Conservation (phyloP, 768 basidiomycete genomes). For the Amanita jacksonii region DNA sequence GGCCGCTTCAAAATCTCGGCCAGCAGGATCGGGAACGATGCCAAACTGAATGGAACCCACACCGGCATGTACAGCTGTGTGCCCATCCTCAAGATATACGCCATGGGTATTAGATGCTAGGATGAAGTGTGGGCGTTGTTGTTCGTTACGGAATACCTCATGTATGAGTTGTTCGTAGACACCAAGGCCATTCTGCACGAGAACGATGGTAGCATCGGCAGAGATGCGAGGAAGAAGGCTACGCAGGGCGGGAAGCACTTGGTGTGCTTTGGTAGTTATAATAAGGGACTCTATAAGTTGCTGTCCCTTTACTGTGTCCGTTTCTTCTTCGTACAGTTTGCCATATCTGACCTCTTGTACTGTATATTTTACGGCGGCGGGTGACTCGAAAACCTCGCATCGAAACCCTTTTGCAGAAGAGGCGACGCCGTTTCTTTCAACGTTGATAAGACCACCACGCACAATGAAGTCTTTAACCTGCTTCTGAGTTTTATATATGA, state of each 20-base stretch:
- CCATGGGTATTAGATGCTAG: conserved; percentile 79
- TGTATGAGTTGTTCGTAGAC: conserved; percentile 70
- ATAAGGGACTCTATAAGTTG: conserved; percentile 65
- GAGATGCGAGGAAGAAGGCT: conserved; percentile 55
- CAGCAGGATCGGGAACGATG: conserved; percentile 58
- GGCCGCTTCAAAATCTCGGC: conserved; percentile 56
- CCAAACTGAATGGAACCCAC: conserved; percentile 68
- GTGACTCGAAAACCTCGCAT: conserved; percentile 36
- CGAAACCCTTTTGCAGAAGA: conserved; percentile 34
- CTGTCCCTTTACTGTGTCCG: no score
- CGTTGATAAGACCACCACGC: conserved; percentile 27
- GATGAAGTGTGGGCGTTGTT: conserved; percentile 76
- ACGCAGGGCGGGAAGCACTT: conserved; percentile 48
- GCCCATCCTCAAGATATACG: conserved; percentile 42
- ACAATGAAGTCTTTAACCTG: conserved; percentile 26
- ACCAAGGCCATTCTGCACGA: conserved; percentile 95
- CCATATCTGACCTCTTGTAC: conserved; percentile 2
- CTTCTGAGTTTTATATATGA: conserved; percentile 53
- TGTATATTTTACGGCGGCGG: neutral
- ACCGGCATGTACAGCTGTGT: conserved; percentile 61
- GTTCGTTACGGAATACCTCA: conserved; percentile 61
- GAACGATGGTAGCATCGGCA: conserved; percentile 68
- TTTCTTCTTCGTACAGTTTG: conserved; percentile 2
- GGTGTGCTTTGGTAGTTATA: conserved; percentile 72
- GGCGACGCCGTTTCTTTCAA: conserved; percentile 42